Base-by-base conservation (phyloP, 2,329 filamentous ascomycete species). In the Hymenoscyphus salicellus region DNA sequence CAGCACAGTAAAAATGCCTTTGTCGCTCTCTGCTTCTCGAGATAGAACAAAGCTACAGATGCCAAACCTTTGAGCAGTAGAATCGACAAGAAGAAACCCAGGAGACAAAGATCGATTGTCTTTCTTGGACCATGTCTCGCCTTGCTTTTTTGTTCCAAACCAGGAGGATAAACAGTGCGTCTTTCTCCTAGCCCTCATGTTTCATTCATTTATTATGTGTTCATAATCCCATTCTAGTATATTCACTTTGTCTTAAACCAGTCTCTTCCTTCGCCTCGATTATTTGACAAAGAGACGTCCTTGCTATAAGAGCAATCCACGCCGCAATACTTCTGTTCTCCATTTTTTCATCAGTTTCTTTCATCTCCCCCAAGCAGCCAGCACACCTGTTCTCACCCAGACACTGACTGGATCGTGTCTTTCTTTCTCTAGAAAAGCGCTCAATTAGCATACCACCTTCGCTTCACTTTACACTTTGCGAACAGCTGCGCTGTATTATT, bases 231-330 rank as follows among this genome's bases (percentile, higher is more conserved):
- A 23, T 52, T 26, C 23, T 23, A 52, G 20, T 23, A 8, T 14
- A 23, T 14, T 52, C 20, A 52, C 20, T 52, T 52, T 52, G 46
- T 52, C 46, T 52, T 20, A 52, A 23, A 23, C 20, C 5, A 65
- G 10, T 52, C 6, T 26, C 49, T 55, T 63, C 38, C 17, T 41
- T 43, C 33, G 26, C 14, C 46, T 62, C 33, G 20, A 41, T 52
- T 55, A 16, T 11, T 38, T 26, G 52, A 36, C 14, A 59, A 28
- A 43, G 55, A 59, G 55, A 57, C 43, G 38, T 26, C 36, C 28
- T 49, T 20, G n/a, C 55, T 43, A 36, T 59, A 26, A 64, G 36
- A 49, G 46, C n/a, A 52, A 52, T 20, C 20, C 46, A 23, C 46
- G n/a, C 20, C 46, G 46, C 46, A 52, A 52, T 26, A 52, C 11